Base-by-base conservation (phyloP, 768 basidiomycete species). In the Kwoniella europaea region DNA sequence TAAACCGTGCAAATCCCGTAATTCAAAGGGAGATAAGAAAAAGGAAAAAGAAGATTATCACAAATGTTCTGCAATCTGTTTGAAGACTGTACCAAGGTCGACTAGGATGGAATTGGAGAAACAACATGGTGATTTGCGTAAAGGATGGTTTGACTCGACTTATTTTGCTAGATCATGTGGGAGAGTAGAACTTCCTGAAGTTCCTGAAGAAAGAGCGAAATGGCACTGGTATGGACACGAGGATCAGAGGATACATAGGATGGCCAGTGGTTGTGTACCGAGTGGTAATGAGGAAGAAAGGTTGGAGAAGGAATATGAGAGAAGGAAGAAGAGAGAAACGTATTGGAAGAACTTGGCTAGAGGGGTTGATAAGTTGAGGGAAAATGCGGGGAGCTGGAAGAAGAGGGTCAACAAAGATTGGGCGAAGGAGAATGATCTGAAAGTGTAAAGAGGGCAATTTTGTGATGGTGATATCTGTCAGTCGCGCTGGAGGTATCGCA, bases 211-310 rank as follows among this genome's bases (percentile, higher is more conserved):
- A 27, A 64, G 63, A 55, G 24, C 52, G 16, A 65, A 65, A 53
- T 70, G 63, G 62, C 63, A 70, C 44, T 70, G 68, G 68, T 70
- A 55, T 24, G 68, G 68, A 44, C 62, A 70, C 42, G 68, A 70
- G 44, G 52, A 55, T 53, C 41, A 20, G 13, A 18, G 15, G 1
- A 60, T 24, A 18, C 56, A 67, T 59, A 29, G 44, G 44, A 10
- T 54, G n/a, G 15, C 59, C 1, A 27, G 13, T 41, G n/a, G 7
- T 22, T 43, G 42, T 58, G 43, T 29, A 41, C 42, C 60, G 10
- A 41, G 27, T 4, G 24, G 18, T 10, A 50, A 53, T 46, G 57
- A 57, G 24, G 67, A 54, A 15, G 41, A 67, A 41, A 69, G 35
- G 43, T 13, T 54, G 42, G 50, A 41, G 18, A 41, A 10, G 20